Evolutionary conservation across 148 eudicot species (phyloP), one percentile per base, ranked within the genome.

Genomic region (Rhododendron kiyosumense): DNA sequence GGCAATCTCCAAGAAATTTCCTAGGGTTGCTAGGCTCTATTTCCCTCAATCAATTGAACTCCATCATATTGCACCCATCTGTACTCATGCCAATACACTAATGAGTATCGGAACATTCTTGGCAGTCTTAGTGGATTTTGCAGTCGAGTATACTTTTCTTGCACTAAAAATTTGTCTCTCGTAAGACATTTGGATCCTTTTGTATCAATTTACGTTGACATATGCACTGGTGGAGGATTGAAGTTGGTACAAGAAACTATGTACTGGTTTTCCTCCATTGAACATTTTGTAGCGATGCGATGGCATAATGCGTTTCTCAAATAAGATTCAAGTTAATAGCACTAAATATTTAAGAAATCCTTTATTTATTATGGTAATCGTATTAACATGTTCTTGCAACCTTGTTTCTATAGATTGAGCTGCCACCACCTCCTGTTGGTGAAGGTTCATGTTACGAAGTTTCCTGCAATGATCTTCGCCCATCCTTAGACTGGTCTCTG

Each of bases 401-500:
- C 26, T 79, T 69, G 71, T 34, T 32, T 79, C 83, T 78, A 38
- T 81, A 96, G 99, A 78, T 96, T 84, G 83, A 83, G 65, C 88
- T 93, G 88, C 89, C 84, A 14, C 89, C 89, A 32, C 90, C 90
- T 81, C 99, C 99, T 13, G 32, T 79, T 26, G 99, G 99, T 61
- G 97, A 96, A 90, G 98, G 96, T 30, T 59, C 24, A 61, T 3
- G 73, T 43, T 92, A 95, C 89, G 88, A 83, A n/a, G 94, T 83
- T 85, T 78, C 43, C 76, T 85, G 90, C 89, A 87, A 92, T 84
- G 96, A 94, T 86, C 86, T 96, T 51, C 97, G 99, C 84, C 99
- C 97, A 86, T 93, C 95, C 54, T 86, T 96, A 81, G 90, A 91
- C 49, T 96, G 99, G 99, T 90, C 95, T 85, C 91, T 85, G 7